These are phyloP conservation scores for Monosporozyma unispora DNA, from an alignment of 805 yeast genomes.

Conservation along the genomic window DNA sequence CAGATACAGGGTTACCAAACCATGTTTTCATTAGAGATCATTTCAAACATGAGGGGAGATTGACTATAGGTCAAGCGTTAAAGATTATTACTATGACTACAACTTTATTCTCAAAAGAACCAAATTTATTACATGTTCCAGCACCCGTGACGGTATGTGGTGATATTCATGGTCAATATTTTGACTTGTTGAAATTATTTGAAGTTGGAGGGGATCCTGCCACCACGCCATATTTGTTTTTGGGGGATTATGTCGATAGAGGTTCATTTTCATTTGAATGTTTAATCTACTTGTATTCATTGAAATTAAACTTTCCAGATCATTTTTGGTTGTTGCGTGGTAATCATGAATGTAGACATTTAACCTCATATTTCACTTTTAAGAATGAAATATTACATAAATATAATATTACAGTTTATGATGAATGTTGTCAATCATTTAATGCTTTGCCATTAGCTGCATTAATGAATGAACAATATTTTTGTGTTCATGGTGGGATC, in stretches of 20 bases:
- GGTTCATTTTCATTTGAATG: conserved; percentile 87
- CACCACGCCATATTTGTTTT: conserved; percentile 65
- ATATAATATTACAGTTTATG: conserved; percentile 56
- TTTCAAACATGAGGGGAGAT: conserved; percentile 72
- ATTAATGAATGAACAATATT: conserved; percentile 83
- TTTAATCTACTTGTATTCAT: conserved; percentile 61
- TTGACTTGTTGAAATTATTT: conserved; percentile 78
- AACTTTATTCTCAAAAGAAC: conserved; percentile 53
- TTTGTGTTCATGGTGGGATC: conserved; percentile 94
- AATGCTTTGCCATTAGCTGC: conserved; percentile 88
- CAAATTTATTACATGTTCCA: conserved; percentile 69
- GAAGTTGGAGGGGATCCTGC: conserved; percentile 90
- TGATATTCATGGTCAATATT: conserved; percentile 94
- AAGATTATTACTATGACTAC: conserved; percentile 61
- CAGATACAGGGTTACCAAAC: conserved; percentile 58
- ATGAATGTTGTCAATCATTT: conserved; percentile 67
- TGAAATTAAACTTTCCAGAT: conserved; percentile 67
- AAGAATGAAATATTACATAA: conserved; percentile 84
- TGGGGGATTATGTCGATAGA: conserved; percentile 94
- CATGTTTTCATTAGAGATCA: conserved; percentile 63
- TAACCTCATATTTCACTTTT: conserved; percentile 90
- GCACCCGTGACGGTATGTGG: conserved; percentile 97
- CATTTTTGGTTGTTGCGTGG: conserved; percentile 82
- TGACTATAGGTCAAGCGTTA: conserved; percentile 60
- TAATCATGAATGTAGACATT: conserved; percentile 88